These are phyloP conservation scores for Misopates orontium DNA, from an alignment of 257 asterid species.

Conservation along the genomic window DNA sequence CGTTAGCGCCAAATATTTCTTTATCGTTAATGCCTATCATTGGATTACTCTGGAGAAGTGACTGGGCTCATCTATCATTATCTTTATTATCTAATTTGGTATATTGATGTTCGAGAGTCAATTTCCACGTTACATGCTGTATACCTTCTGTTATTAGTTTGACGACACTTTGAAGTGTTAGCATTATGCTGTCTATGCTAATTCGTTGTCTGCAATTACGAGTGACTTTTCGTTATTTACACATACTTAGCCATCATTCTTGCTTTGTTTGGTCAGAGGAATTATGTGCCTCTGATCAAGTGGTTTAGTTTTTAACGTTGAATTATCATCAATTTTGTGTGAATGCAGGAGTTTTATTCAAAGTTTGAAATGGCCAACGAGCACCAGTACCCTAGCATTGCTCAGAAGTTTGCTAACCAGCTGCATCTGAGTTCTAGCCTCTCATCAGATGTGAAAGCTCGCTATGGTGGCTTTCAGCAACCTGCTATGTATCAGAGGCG, in stretches of 20 bases:
- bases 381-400: conserved; percentile 48
- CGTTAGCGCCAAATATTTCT: too few relatives aligned
- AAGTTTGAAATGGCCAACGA: conserved; percentile 57
- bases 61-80: too few relatives aligned
- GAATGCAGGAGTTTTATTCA: conserved; percentile 28
- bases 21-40: too few relatives aligned
- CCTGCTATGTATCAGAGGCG: conserved; percentile 53
- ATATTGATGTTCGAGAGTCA: not conserved
- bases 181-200: too few relatives aligned
- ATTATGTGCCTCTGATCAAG: not conserved
- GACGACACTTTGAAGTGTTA: not conserved
- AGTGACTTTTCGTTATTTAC: not conserved
- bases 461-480: conserved; percentile 46
- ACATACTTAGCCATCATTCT: too few relatives aligned
- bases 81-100: too few relatives aligned
- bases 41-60: too few relatives aligned
- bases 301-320: conserved; percentile 7
- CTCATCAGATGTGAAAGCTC: conserved; percentile 51
- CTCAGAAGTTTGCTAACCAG: conserved; percentile 74
- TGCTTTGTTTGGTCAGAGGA: too few relatives aligned
- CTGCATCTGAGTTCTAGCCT: conserved; percentile 62
- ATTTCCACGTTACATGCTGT: not conserved
- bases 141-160: not conserved
- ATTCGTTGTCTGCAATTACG: not conserved
- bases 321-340: conserved; percentile 17